Base-by-base conservation (phyloP, 176 grass and related monocot genomes). In the Triticum timopheevii region DNA sequence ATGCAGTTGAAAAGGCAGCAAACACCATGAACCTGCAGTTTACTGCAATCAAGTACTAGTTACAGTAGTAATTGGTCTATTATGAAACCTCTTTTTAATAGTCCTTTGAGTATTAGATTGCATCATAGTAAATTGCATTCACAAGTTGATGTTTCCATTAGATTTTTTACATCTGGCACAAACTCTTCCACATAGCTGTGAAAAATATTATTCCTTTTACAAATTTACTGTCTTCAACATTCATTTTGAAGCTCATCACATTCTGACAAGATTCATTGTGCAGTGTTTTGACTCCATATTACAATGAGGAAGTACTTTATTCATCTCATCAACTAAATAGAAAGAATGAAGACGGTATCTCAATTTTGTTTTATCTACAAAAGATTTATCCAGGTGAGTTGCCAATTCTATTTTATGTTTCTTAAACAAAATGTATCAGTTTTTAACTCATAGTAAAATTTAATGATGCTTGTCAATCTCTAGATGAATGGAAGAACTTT, bases 311-410 rank as follows among this genome's bases (percentile, higher is more conserved):
- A 50, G 93, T 95, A 58, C 88, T 95, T 20, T 95, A 92, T 66
- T 92, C 93, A 31, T 87, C 89, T 7, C 72, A 92, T 47, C 88
- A 95, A 75, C 82, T 95, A 27, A 90, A 88, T 20, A 92, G 39
- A 81, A 88, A 95, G 77, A 95, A 95, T 65, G 93, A 95, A 80
- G 93, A 95, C 82, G 93, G 93, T 24, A 95, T 95, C 84, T 90
- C 93, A 54, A 92, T 84, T 81, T 50, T 95, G 61, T 95, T 95
- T 70, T 95, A 95, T 61, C 80, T 95, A 65, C 90, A 90, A 65
- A 95, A 90, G 83, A 95, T 95, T 67, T 95, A 89, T 90, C 93
- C 93, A 70, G 93, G 93, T 95, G 82, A 82, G 56, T 13, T 83
- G 70, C 68, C 66, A 50, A 61, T 67, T 83, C 64, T 50, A 72